phyloP scores from a whole-genome alignment of 1,284 basidiomycete genomes.

The Dichomitus squalens region DNA sequence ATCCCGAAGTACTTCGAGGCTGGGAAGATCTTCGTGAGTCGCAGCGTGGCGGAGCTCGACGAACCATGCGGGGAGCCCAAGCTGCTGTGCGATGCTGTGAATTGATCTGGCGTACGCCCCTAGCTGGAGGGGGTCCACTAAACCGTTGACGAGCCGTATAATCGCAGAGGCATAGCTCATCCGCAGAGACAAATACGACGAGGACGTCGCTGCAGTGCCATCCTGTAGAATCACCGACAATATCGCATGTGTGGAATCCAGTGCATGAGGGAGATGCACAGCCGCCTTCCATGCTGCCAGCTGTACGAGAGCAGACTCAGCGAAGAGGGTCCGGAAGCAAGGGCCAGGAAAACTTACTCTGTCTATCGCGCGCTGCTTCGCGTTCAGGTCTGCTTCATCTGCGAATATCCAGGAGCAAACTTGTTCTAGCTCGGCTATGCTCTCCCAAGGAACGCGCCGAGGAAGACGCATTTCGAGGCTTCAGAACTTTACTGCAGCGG shows the following conservation, averaged over 20 bases:
- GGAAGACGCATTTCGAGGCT: constrained; percentile 66
- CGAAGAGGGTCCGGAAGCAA: constrained; percentile 10
- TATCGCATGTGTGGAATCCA: constrained; percentile 73
- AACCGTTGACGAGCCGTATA: constrained; percentile 90
- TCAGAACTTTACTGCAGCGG: too few species aligned
- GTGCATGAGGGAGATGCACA: constrained; percentile 71
- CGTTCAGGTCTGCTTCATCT: constrained; percentile 59
- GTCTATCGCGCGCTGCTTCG: constrained; percentile 67
- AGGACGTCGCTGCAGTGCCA: constrained; percentile 18
- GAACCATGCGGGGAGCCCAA: constrained; percentile 87
- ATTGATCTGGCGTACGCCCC: constrained; percentile 90
- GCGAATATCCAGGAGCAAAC: constrained; percentile 82
- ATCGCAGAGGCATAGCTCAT: constrained; percentile 78
- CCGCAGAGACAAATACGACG: constrained; percentile 52
- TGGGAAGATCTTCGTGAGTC: constrained; percentile 95
- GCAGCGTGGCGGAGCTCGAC: constrained; percentile 95
- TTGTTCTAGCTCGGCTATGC: constrained; percentile 74
- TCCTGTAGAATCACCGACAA: constrained; percentile 66
- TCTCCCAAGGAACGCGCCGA: constrained; percentile 84
- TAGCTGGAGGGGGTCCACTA: constrained; percentile 92
- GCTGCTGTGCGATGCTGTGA: constrained; percentile 82
- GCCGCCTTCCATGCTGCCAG: constrained; percentile 76
- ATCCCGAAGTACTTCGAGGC: constrained; percentile 77
- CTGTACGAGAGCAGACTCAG: constrained; percentile 40
- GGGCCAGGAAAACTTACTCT: constrained; percentile 52